Conservation (phyloP, 1,284 basidiomycete species). For the Ganoderma boninense region DNA sequence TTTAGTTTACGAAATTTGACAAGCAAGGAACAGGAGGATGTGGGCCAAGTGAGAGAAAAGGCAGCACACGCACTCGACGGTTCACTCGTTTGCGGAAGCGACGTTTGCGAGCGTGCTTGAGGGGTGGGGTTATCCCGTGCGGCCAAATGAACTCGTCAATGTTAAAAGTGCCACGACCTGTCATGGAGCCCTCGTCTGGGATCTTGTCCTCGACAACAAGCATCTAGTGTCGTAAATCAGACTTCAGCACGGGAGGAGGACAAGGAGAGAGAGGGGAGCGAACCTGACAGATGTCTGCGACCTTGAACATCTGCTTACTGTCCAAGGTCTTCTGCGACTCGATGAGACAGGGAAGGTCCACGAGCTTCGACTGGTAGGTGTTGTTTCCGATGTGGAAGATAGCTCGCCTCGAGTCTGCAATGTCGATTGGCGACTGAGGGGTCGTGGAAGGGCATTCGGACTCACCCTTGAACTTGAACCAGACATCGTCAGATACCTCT, state of each 20-base stretch:
- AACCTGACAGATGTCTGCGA: slow-evolving; percentile 97
- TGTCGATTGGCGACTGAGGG: background rate
- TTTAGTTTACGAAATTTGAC: background rate
- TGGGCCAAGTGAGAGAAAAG: background rate
- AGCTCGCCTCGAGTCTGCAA: slow-evolving; percentile 88
- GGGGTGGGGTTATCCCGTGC: slow-evolving; percentile 94
- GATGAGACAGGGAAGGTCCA: slow-evolving; percentile 94
- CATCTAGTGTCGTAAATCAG: slow-evolving; percentile 62
- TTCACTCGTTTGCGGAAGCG: slow-evolving; percentile 93
- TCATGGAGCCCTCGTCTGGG: slow-evolving; percentile 68
- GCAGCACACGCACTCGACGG: slow-evolving; percentile 59
- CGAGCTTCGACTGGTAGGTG: slow-evolving; percentile 91
- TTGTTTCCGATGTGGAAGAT: slow-evolving; percentile 88
- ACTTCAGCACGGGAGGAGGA: slow-evolving; percentile 2
- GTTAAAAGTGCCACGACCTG: slow-evolving; percentile 76
- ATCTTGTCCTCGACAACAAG: slow-evolving; percentile 86
- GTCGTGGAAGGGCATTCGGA: background rate
- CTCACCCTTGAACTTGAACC: slow-evolving; percentile 98
- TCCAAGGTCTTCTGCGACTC: slow-evolving; percentile 98
- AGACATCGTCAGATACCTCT: slow-evolving; percentile 86
- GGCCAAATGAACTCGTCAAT: slow-evolving; percentile 98
- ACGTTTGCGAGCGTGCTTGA: slow-evolving; percentile 92
- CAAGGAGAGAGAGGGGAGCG: slow-evolving; percentile 18
- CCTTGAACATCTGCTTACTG: slow-evolving; percentile 97
- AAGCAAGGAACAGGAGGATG: background rate